Evolutionary conservation across 148 eudicot genomes (phyloP), one percentile per base, ranked within the genome.

Genomic region (Fagopyrum tataricum): DNA sequence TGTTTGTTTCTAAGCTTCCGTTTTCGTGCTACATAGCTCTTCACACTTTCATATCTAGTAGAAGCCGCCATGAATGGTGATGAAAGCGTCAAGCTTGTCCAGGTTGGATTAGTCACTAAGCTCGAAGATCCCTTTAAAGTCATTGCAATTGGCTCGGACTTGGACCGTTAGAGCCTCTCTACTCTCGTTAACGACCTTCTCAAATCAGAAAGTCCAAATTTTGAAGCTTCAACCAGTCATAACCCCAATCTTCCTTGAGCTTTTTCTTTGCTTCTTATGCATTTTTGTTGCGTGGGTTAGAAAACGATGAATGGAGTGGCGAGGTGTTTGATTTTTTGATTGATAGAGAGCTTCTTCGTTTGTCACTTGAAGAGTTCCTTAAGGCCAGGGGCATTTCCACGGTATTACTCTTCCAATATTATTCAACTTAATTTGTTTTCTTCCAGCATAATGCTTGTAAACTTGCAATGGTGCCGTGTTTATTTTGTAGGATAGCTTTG

Each of bases 311-410:
- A 41, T 91, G 97, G 96, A 75, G 82, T 39, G 39, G 81, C 51
- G 93, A 94, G 73, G 89, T 92, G 2, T 94, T 94, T 71, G 98
- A 94, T 85, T 94, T 94, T 67, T 78, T 94, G 40, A 88, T 94
- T 74, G 79, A 88, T 79, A 91, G 89, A 59, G 97, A 89, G 89
- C 79, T 94, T 70, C 86, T 94, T 78, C 87, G 98, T 18, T 84
- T 91, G 98, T 83, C 96, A 9, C 97, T 94, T 21, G 92, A 90
- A 72, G 86, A 89, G 72, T 94, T 94, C 78, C 91, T 91, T 58
- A 78, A 89, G 69, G 97, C 90, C 69, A 94, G 91, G 84, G 91
- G 91, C 73, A 88, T 94, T 61, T 88, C 98, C 0, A 89, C 94
- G 82, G 98, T 94, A 81, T 67, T 79, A 44, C 41, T 77, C 72